Evolutionary conservation across 2,329 filamentous ascomycete genomes (phyloP), one percentile per base, ranked within the genome.

Genomic region (Penicillium freii): DNA sequence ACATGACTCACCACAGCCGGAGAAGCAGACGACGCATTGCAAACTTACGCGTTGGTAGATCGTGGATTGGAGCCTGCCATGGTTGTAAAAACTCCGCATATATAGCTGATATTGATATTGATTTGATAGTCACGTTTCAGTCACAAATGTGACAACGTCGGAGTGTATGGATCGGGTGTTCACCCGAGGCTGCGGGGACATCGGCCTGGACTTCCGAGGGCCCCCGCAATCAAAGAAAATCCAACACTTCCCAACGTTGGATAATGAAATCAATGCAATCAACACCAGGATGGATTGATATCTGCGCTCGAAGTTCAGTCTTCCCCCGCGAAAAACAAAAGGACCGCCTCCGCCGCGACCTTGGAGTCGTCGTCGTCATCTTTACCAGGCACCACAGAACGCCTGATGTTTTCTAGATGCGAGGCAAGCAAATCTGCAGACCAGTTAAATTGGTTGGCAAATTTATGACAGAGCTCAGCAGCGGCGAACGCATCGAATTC

Each of bases 291-390:
- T 36, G 19, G 0, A 23, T 31, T 19, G 21, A 27, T 15, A 27
- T 31, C n/a, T 17, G 11, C 4, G 33, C n/a, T 34, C 4, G 1
- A 13, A 25, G 1, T 10, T 4, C n/a, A 23, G 27, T 59, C 58
- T 50, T 53, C 56, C 4, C 61, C 67, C 1, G 54, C 57, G 50
- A 70, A 65, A 54, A 72, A 71, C 44, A 59, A 50, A 33, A 71
- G 51, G 9, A 69, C 66, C 23, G 63, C 56, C 55, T 70, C 70
- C 3, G 70, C 70, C 1, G 69, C 67, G 21, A 64, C 15, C 43
- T 58, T 60, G 2, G 69, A 62, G 57, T 72, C 69, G 59, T 70
- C 67, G 1, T 62, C 58, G 25, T 62, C 65, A 7, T 63, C 60
- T 17, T 46, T 31, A 2, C 56, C 61, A 2, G 34, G 40, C 19